Evolutionary conservation across 495 filamentous ascomycete genomes (phyloP), one percentile per base, ranked within the genome.

Genomic region (Trichoderma parareesei): DNA sequence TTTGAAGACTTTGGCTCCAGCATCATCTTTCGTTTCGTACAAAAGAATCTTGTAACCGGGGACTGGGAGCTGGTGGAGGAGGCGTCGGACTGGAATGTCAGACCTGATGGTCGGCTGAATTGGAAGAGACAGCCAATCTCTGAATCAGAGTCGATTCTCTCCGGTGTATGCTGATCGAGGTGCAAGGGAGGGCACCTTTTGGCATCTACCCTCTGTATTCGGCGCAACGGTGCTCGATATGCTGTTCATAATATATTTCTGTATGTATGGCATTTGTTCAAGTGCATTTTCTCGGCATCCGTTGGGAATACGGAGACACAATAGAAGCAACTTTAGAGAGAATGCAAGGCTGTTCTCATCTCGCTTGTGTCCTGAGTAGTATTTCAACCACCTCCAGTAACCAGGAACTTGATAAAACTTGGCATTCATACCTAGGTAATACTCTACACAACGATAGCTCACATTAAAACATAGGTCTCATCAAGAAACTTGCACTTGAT

Each of bases 11-110:
- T 44, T 48, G 61, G 61, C 40, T 33, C 42, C 40, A 27, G 43
- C 42, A 63, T 63, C 61, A 63, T 63, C 61, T 63, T 63, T 18
- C 61, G 61, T n/a, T 46, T 18, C 6, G 61, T 44, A 16, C 40
- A 63, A 40, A 42, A 16, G 41, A 20, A 63, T 38, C 18, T n/a
- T 14, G 41, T n/a, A 6, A 46, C 61, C 7, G 61, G 61, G 33
- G 10, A 37, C 1, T 63, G 61, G 61, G 61, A 46, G 14, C 61
- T 63, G 18, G 42, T 63, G 6, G 61, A 63, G 20, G 61, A 63
- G 20, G 61, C 43, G 38, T 18, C 42, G 7, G 43, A 46, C 13
- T 63, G 27, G n/a, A 33, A 9, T 7, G 61, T 63, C 13, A 18
- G 43, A 46, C 43, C 61, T 8, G 61, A 63, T 37, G 61, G 61